Percentiles rank a stretch among this genome's conserved stretches.
Conservation (phyloP, 1,284 basidiomycete species). For the Ustilago shanxiensis region DNA sequence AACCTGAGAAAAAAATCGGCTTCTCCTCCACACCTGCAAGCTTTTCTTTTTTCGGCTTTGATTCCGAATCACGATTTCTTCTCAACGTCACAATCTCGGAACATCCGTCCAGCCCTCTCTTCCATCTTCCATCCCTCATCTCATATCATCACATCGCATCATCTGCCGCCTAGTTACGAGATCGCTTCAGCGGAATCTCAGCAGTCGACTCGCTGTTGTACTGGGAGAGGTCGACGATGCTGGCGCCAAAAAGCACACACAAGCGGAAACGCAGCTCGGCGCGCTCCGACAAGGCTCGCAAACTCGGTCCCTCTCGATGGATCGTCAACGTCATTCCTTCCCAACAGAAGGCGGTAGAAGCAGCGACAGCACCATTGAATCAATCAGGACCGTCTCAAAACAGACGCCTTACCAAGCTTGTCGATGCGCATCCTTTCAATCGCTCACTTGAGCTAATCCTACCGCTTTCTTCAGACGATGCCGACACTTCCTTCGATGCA, state of each 20-base stretch:
- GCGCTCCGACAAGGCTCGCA: slow-evolving; percentile 57
- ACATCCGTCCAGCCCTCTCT: neutral
- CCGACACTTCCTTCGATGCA: neutral
- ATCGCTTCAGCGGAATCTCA: neutral
- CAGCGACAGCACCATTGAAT: neutral
- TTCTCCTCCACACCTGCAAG: neutral
- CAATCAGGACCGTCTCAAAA: neutral
- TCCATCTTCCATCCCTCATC: neutral
- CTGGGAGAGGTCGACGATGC: slow-evolving; percentile 22
- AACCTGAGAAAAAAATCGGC: neutral
- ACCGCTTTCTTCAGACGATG: slow-evolving; percentile 10
- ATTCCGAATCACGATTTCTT: neutral
- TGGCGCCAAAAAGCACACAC: slow-evolving; percentile 60
- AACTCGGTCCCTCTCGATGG: slow-evolving; percentile 37
- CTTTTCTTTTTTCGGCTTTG: neutral
- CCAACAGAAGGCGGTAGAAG: neutral
- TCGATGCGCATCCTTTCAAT: slow-evolving; percentile 60
- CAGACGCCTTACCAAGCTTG: slow-evolving; percentile 6
- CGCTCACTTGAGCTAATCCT: slow-evolving; percentile 55
- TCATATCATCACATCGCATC: too few relatives aligned
- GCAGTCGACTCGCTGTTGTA: neutral
- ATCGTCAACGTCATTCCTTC: slow-evolving; percentile 36
- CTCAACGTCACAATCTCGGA: slow-evolving; percentile 2
- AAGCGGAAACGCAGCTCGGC: slow-evolving; percentile 65
- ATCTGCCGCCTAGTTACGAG: neutral